Percentiles rank a stretch among this genome's conserved stretches.
Conservation (phyloP, 176 grass and related monocot genomes). For the Aegilops longissima region DNA sequence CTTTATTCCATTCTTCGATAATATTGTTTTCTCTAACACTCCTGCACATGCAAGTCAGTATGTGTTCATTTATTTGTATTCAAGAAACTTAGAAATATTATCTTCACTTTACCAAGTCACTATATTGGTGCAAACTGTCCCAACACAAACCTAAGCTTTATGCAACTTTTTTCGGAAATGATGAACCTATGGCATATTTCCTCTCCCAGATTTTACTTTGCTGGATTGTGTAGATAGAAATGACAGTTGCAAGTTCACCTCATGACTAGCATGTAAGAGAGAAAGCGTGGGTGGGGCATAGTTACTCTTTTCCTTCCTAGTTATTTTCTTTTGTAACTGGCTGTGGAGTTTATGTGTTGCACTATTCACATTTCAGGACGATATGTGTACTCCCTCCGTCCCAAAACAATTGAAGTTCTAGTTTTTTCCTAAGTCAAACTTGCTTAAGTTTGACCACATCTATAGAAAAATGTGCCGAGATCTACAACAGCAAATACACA, state of each 20-base stretch:
- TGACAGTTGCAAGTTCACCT: not conserved
- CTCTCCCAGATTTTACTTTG: not conserved
- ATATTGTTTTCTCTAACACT: not conserved
- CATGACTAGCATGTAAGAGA: not conserved
- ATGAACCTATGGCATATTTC: not conserved
- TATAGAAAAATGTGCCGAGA: too few species aligned
- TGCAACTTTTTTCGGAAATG: conserved; percentile 1
- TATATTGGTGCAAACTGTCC: not conserved
- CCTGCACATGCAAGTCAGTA: not conserved
- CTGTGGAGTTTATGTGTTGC: not conserved
- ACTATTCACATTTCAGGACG: not conserved
- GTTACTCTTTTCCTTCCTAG: not conserved
- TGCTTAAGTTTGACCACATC: too few species aligned
- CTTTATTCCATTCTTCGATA: not conserved
- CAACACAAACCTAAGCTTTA: not conserved
- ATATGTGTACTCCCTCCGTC: not conserved
- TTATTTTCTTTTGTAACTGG: not conserved
- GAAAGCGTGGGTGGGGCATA: not conserved
- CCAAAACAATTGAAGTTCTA: too few species aligned
- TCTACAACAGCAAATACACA: too few species aligned
- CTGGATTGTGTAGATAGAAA: not conserved
- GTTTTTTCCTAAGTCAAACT: too few species aligned
- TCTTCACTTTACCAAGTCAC: not conserved
- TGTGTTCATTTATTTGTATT: not conserved
- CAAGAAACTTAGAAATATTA: not conserved